These are phyloP conservation scores for Rhododendron simsii DNA, from an alignment of 148 eudicot genomes.

Conservation along the genomic window DNA sequence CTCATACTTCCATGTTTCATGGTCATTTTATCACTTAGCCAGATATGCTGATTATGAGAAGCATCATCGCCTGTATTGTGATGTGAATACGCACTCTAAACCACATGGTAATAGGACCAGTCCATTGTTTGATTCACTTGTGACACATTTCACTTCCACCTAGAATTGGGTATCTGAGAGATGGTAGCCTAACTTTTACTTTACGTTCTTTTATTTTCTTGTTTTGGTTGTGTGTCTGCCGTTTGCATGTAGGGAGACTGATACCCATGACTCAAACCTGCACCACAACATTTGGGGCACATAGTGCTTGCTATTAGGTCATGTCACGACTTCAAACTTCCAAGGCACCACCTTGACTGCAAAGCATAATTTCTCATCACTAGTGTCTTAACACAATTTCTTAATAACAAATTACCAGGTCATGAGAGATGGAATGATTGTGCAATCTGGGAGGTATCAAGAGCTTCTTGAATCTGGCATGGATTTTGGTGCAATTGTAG, in stretches of 20 bases:
- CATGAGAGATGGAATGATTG: constrained; percentile 45
- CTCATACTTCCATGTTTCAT: not conserved
- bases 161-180: too few species aligned
- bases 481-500: constrained; percentile 43
- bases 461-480: constrained; percentile 33
- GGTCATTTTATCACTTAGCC: not conserved
- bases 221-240: not conserved
- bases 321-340: not conserved
- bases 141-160: not conserved
- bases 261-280: not conserved
- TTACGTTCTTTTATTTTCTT: not conserved
- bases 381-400: not conserved
- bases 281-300: not conserved
- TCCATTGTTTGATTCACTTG: not conserved
- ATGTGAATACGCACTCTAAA: not conserved
- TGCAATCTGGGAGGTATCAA: constrained; percentile 47
- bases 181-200: not conserved
- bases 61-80: not conserved
- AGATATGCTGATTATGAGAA: not conserved
- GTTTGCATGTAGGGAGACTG: not conserved
- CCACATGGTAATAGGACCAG: not conserved
- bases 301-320: not conserved
- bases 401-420: constrained; percentile 24
- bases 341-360: not conserved
- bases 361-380: not conserved